These are phyloP conservation scores for Fusarium sp. DNA, from an alignment of 2,329 filamentous ascomycete genomes.

Conservation along the genomic window DNA sequence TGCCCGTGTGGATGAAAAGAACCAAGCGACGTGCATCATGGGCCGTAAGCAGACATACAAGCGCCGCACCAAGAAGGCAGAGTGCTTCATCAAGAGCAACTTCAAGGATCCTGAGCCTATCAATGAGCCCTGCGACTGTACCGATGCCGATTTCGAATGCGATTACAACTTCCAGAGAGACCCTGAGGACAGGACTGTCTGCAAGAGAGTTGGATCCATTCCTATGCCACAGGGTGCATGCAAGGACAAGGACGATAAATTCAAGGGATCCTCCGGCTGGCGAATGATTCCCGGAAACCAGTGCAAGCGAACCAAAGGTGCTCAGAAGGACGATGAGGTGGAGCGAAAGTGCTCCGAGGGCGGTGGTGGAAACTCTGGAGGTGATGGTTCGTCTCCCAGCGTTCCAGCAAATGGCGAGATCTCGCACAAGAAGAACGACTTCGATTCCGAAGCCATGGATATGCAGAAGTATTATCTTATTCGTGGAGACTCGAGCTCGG, in stretches of 20 bases:
- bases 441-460: constrained; percentile 63
- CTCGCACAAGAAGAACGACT: constrained; percentile 64
- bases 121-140: constrained; percentile 80
- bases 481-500: constrained; percentile 68
- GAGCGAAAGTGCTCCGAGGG: constrained; percentile 78
- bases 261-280: constrained; percentile 88
- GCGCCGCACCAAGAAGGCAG: constrained; percentile 82
- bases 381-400: constrained; percentile 49
- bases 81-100: constrained; percentile 87
- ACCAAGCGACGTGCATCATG: constrained; percentile 89
- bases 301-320: constrained; percentile 63
- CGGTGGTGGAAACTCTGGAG: constrained; percentile 44
- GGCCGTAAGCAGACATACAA: constrained; percentile 89
- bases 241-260: constrained; percentile 72
- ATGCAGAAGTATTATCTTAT: constrained; percentile 79
- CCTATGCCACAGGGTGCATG: constrained; percentile 75
- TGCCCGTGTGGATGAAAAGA: constrained; percentile 80
- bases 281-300: constrained; percentile 86
- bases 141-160: constrained; percentile 88
- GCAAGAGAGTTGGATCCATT: constrained; percentile 69
- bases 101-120: constrained; percentile 79
- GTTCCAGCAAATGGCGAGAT: constrained; percentile 72
- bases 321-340: constrained; percentile 73
- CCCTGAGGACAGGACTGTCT: constrained; percentile 70
- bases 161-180: constrained; percentile 86